Evolutionary conservation across 2,329 filamentous ascomycete species (phyloP).

Genomic region (Clarireedia homoeocarpa): DNA sequence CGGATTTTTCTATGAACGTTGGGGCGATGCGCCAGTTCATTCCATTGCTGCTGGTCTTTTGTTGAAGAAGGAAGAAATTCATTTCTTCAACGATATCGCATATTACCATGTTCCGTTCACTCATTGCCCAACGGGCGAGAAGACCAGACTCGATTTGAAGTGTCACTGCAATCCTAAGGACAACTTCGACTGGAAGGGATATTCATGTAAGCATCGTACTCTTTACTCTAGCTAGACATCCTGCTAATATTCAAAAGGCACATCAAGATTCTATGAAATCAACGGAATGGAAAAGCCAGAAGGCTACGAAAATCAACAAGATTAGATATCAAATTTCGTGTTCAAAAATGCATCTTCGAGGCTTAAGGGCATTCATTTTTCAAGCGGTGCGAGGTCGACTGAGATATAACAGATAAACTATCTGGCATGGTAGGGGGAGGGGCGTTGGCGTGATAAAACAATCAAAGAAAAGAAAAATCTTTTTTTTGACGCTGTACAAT

Average conservation of each 20-base stretch:
- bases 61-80: conserved; percentile 86
- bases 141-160: conserved; percentile 73
- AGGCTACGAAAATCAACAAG: conserved; percentile 69
- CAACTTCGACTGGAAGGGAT: conserved; percentile 99
- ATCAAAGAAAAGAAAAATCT: not conserved
- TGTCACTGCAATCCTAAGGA: conserved; percentile 94
- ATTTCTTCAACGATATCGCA: conserved; percentile 98
- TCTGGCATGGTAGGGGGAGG: conserved; percentile 17
- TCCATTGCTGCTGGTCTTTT: conserved; percentile 89
- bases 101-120: conserved; percentile 98
- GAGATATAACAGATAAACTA: conserved; percentile 12
- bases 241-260: conserved; percentile 47
- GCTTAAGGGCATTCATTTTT: not conserved
- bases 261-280: conserved; percentile 75
- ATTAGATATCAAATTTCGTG: conserved; percentile 30
- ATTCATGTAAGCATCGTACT: conserved; percentile 68
- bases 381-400: not conserved
- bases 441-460: conserved; percentile 3
- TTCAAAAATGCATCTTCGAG: conserved; percentile 8
- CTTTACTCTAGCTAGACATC: not conserved
- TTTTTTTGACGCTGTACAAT: not conserved
- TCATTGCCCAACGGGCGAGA: conserved; percentile 88
- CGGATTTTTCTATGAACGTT: conserved; percentile 98
- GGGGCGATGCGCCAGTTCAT: conserved; percentile 96
- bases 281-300: conserved; percentile 75